Evolutionary conservation across 805 yeast species (phyloP), one percentile per base, ranked within the genome.

Genomic region (Maudiozyma pseudohumilis): DNA sequence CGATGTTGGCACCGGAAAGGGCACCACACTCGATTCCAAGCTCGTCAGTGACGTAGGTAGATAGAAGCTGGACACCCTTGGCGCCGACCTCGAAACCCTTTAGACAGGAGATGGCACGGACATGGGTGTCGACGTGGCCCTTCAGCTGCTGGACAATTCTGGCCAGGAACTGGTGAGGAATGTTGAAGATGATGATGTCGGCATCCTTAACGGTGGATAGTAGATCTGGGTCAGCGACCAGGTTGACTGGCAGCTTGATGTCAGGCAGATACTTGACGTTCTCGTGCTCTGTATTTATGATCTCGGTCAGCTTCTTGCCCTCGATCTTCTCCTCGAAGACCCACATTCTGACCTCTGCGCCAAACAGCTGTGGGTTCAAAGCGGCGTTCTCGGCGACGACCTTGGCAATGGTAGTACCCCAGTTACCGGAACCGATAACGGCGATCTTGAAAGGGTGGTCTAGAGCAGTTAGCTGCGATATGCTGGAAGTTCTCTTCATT

Each of bases 351-450:
- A 92, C 96, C 39, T 73, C 66, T 43, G 65, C 66, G 42, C 75
- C 70, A 61, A 92, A 92, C 53, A 84, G 64, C 27, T 75, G 70
- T 28, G 88, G 79, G 62, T 85, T 74, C 45, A 74, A 74, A 15
- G 69, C 70, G 30, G 88, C 69, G 61, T 87, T 88, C 63, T 92
- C 97, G 27, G 96, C 87, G 20, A 87, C 79, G 32, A 89, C 86
- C 61, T 92, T 89, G 45, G 97, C 96, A 39, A 92, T 87, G 15
- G 97, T 89, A 27, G 96, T 86, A 47, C 98, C 98, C 83, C 98
- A 89, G 65, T 89, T 89, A 59, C 97, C 98, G 22, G 96, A 87
- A 29, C 98, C 98, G 47, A 92, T 78, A 39, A 87, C 85, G 29
- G 87, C 69, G 30, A 80, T 70, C 52, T 68, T 73, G 64, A 67